These are phyloP conservation scores for Phaeoacremonium minimum DNA, from an alignment of 2,329 filamentous ascomycete species.

Conservation along the genomic window DNA sequence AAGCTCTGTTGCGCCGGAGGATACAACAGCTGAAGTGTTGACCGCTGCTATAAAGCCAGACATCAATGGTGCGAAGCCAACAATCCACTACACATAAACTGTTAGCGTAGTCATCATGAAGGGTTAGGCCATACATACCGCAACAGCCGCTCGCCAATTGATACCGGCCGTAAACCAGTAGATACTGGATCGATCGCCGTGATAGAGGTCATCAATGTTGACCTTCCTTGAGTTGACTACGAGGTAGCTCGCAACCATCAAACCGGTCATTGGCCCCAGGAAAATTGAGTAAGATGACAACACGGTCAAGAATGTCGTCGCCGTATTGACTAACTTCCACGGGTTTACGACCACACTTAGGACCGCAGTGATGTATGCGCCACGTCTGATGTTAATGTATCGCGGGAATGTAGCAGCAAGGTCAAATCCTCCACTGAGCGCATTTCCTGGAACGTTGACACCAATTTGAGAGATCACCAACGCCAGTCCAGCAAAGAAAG, in stretches of 20 bases:
- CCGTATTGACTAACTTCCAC: slow-evolving; percentile 31
- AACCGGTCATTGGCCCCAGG: slow-evolving; percentile 31
- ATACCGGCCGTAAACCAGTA: slow-evolving; percentile 35
- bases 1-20: slow-evolving; percentile 29
- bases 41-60: slow-evolving; percentile 37
- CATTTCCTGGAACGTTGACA: slow-evolving; percentile 30
- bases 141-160: slow-evolving; percentile 33
- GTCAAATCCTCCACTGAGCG: slow-evolving; percentile 31
- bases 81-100: slow-evolving; percentile 29
- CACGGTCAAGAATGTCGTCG: slow-evolving; percentile 28
- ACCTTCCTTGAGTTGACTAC: slow-evolving; percentile 26
- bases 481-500: slow-evolving; percentile 31
- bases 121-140: slow-evolving; percentile 21
- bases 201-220: slow-evolving; percentile 29
- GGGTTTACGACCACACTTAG: slow-evolving; percentile 30
- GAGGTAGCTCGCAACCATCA: slow-evolving; percentile 31
- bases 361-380: slow-evolving; percentile 28
- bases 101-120: not conserved
- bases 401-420: slow-evolving; percentile 30
- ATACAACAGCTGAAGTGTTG: slow-evolving; percentile 23
- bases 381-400: slow-evolving; percentile 31
- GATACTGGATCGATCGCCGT: slow-evolving; percentile 21
- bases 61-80: slow-evolving; percentile 31
- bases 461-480: slow-evolving; percentile 30
- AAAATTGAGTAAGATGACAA: slow-evolving; percentile 31